These are phyloP conservation scores for Mycena indigotica DNA, from an alignment of 768 basidiomycete genomes.

Conservation along the genomic window DNA sequence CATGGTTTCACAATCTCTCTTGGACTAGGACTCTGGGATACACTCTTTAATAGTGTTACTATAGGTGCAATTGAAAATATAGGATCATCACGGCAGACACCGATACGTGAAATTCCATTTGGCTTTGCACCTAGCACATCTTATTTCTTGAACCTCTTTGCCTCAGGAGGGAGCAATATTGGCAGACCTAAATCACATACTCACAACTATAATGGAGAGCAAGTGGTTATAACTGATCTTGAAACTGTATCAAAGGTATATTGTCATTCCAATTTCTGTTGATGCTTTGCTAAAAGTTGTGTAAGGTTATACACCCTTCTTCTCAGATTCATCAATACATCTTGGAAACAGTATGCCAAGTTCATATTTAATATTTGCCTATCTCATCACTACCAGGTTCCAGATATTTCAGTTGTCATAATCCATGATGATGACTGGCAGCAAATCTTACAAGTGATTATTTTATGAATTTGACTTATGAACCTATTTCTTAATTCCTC, in stretches of 20 bases:
- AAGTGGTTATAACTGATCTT: not conserved
- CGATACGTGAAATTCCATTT: not conserved
- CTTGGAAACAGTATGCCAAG: not conserved
- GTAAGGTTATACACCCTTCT: not conserved
- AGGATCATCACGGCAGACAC: not conserved
- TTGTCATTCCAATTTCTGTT: not conserved
- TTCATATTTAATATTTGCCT: not conserved
- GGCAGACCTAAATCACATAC: not conserved
- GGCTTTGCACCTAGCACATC: not conserved
- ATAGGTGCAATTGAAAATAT: not conserved
- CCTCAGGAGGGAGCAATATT: not conserved
- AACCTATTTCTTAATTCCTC: not conserved
- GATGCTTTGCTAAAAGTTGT: not conserved
- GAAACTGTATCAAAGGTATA: not conserved
- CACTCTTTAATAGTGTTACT: conserved; percentile 4
- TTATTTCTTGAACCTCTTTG: not conserved
- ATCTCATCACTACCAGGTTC: not conserved
- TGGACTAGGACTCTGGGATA: conserved; percentile 4
- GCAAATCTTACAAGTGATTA: not conserved
- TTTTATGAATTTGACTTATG: not conserved
- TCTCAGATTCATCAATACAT: not conserved
- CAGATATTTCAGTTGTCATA: conserved; percentile 1
- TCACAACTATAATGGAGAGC: not conserved
- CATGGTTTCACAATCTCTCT: conserved; percentile 13
- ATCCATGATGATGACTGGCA: conserved; percentile 13